phyloP scores from a whole-genome alignment of 805 yeast genomes.

The Pichia thaimueangensis region DNA sequence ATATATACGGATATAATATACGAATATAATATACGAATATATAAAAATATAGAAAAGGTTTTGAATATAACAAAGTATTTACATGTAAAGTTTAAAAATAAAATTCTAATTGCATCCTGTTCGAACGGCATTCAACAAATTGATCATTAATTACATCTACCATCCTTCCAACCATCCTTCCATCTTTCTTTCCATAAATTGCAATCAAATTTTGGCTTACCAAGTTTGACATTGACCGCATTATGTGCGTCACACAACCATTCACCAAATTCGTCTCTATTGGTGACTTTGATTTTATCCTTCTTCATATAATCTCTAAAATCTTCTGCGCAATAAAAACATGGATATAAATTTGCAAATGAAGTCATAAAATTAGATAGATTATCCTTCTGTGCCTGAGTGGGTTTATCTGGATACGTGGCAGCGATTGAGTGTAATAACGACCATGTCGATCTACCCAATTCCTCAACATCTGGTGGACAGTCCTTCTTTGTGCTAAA shows the following conservation, averaged over 20 bases:
- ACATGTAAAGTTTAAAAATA: no score
- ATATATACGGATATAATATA: no score
- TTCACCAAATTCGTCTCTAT: constrained; percentile 72
- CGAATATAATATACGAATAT: no score
- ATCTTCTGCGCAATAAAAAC: constrained; percentile 89
- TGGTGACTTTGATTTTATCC: constrained; percentile 49
- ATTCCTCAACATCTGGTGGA: constrained; percentile 79
- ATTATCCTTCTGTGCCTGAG: constrained; percentile 55
- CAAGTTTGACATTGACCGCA: constrained; percentile 79
- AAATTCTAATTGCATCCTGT: no score
- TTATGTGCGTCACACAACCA: constrained; percentile 98
- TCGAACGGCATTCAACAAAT: no score
- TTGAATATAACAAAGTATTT: no score
- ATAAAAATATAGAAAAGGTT: no score
- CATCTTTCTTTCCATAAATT: constrained; percentile 88
- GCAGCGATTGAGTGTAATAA: constrained; percentile 88
- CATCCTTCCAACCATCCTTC: constrained; percentile 89
- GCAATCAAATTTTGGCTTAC: constrained; percentile 84
- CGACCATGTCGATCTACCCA: constrained; percentile 92
- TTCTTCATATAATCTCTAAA: constrained; percentile 55
- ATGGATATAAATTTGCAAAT: constrained; percentile 82
- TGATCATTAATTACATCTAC: constrained; percentile 35
- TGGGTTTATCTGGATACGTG: constrained; percentile 69
- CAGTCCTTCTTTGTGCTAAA: constrained; percentile 41
- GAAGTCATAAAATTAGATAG: constrained; percentile 61